phyloP scores from a whole-genome alignment of 768 basidiomycete genomes.

The Mrakia gelida region DNA sequence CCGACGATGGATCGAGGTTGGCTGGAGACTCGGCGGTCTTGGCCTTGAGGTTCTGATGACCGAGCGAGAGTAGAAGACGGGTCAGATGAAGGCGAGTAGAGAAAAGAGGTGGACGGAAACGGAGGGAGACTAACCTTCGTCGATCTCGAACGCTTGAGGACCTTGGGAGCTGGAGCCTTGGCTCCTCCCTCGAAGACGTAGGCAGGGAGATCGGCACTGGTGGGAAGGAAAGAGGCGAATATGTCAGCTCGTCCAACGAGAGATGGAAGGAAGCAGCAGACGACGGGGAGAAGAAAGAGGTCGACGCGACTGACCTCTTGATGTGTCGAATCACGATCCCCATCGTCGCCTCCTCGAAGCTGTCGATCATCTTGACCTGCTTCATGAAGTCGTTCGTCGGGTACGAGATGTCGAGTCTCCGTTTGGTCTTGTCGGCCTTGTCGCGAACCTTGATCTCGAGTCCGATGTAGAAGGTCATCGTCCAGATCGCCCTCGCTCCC shows the following conservation, averaged over 20 bases:
- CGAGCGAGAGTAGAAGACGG: too few relatives aligned
- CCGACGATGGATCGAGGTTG: not conserved
- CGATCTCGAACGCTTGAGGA: constrained; percentile 30
- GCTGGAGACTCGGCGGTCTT: constrained; percentile 12
- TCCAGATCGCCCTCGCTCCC: constrained; percentile 72
- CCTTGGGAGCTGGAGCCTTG: constrained; percentile 24
- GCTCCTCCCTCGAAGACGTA: constrained; percentile 30
- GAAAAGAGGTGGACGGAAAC: not conserved
- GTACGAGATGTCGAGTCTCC: constrained; percentile 91
- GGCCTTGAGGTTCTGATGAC: not conserved
- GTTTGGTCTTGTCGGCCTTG: constrained; percentile 57
- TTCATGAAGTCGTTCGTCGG: constrained; percentile 94
- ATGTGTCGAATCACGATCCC: constrained; percentile 90
- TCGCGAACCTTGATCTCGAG: constrained; percentile 63
- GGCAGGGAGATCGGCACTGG: constrained; percentile 29
- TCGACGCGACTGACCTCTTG: constrained; percentile 58
- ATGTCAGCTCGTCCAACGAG: too few relatives aligned
- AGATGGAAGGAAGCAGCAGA: too few relatives aligned
- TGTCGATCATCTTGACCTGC: constrained; percentile 91
- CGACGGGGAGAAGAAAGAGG: too few relatives aligned
- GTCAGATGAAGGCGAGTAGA: not conserved
- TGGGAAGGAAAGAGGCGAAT: too few relatives aligned
- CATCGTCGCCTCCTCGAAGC: constrained; percentile 86
- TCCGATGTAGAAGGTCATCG: constrained; percentile 98
- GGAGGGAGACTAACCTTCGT: constrained; percentile 11